These are phyloP conservation scores for Didymella glomerata DNA, from an alignment of 2,329 filamentous ascomycete genomes.

Conservation along the genomic window DNA sequence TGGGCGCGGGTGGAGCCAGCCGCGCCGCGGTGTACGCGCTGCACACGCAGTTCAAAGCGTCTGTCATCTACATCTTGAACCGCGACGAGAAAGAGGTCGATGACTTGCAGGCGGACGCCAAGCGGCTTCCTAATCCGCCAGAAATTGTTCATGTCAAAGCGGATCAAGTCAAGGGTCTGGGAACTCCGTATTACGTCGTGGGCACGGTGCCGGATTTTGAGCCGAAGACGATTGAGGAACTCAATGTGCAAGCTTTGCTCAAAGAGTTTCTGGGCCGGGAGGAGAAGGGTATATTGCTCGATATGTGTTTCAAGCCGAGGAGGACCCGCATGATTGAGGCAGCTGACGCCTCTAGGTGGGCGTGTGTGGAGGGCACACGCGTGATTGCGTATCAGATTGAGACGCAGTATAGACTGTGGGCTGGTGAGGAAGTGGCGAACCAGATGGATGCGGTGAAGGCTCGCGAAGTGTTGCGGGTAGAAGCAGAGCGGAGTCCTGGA, in stretches of 20 bases:
- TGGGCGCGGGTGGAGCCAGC: constrained; percentile 18
- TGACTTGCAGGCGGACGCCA: background rate
- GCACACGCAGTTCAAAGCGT: constrained; percentile 11
- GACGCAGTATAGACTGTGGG: constrained; percentile 15
- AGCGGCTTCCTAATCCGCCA: constrained; percentile 4
- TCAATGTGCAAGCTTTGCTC: constrained; percentile 5
- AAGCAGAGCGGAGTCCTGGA: constrained; percentile 10
- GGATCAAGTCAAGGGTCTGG: background rate
- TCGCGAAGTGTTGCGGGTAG: constrained; percentile 7
- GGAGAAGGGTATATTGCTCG: constrained; percentile 11
- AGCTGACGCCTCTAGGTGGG: constrained; percentile 9
- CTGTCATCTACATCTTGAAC: constrained; percentile 15
- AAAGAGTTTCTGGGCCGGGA: constrained; percentile 7
- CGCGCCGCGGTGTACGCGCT: constrained; percentile 15
- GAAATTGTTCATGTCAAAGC: background rate
- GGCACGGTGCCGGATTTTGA: constrained; percentile 3
- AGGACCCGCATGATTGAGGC: constrained; percentile 14
- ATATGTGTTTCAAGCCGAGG: constrained; percentile 19
- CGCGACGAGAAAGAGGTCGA: constrained; percentile 14
- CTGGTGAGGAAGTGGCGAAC: constrained; percentile 8
- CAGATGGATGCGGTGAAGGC: constrained; percentile 5
- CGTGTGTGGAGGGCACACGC: constrained; percentile 10
- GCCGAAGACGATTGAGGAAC: constrained; percentile 8
- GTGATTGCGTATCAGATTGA: constrained; percentile 20
- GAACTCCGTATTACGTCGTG: constrained; percentile 11